Conservation (phyloP, 139 green algal genomes). For the Chlamydomonas urium region DNA sequence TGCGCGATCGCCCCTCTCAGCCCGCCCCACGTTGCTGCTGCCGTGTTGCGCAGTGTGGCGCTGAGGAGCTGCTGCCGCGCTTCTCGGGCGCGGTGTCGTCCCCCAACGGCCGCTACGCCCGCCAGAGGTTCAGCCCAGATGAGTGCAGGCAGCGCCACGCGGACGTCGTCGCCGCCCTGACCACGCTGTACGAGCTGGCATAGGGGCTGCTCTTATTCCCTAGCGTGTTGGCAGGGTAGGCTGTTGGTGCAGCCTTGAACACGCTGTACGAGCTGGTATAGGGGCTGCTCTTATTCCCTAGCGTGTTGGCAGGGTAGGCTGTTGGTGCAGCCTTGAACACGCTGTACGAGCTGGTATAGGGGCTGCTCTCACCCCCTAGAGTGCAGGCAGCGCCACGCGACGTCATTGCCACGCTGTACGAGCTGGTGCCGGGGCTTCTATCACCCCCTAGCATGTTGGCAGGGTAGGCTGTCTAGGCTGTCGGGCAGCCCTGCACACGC, state of each 20-base stretch:
- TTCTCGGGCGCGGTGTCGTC: conserved; percentile 26
- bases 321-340: background rate
- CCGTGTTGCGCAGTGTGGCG: conserved; percentile 10
- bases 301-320: too few species aligned
- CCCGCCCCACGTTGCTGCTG: background rate
- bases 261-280: conserved; percentile 3
- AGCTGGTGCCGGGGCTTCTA: too few species aligned
- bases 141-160: conserved; percentile 42
- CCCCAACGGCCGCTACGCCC: conserved; percentile 28
- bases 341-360: conserved; percentile 9
- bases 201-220: too few species aligned
- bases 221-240: too few species aligned
- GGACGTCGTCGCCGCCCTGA: conserved; percentile 22
- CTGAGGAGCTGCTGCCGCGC: conserved; percentile 22
- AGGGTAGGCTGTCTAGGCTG: too few species aligned
- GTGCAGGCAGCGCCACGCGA: too few species aligned
- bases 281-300: too few species aligned
- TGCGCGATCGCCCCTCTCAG: background rate
- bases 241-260: background rate
- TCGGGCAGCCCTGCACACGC: too few species aligned
- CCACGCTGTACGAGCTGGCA: background rate
- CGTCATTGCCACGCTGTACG: background rate
- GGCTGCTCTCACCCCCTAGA: too few species aligned
- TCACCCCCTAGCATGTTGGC: too few species aligned
- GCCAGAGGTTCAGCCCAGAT: conserved; percentile 46